Conservation (phyloP, 78 protist genomes). For the Dictyostelium purpureum region DNA sequence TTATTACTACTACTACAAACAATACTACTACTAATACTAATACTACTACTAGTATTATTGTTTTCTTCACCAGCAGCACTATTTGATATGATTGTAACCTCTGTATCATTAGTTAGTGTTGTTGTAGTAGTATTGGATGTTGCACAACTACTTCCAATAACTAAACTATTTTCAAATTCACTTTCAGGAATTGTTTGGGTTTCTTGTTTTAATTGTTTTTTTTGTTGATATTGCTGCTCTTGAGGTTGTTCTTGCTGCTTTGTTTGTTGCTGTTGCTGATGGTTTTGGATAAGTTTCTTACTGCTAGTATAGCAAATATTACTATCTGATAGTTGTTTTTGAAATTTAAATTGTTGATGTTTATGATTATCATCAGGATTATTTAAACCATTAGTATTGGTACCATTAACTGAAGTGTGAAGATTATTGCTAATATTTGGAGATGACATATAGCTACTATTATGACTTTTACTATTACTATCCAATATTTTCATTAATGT, state of each 20-base stretch:
- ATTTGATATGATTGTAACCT: not conserved
- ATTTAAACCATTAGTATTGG: not conserved
- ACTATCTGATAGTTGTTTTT: slow-evolving; percentile 8
- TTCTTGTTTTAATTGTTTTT: not conserved
- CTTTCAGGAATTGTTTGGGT: not conserved
- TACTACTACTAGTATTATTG: not conserved
- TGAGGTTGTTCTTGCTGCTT: not conserved
- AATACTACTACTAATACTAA: too few relatives aligned
- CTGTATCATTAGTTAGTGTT: not conserved
- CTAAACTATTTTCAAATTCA: too few relatives aligned
- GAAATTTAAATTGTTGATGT: not conserved
- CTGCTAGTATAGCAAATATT: not conserved
- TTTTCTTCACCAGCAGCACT: not conserved
- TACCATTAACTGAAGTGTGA: not conserved
- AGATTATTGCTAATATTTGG: not conserved
- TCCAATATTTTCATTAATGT: slow-evolving; percentile 1
- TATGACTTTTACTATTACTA: not conserved
- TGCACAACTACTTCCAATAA: too few relatives aligned
- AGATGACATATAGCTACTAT: not conserved
- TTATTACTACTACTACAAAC: too few relatives aligned
- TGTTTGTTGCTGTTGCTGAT: not conserved
- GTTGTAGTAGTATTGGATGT: not conserved
- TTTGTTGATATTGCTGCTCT: not conserved
- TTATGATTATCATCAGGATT: not conserved
- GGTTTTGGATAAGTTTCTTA: not conserved